Evolutionary conservation across 441 rosid species (phyloP), one percentile per base, ranked within the genome.

Genomic region (Populus hybrid): DNA sequence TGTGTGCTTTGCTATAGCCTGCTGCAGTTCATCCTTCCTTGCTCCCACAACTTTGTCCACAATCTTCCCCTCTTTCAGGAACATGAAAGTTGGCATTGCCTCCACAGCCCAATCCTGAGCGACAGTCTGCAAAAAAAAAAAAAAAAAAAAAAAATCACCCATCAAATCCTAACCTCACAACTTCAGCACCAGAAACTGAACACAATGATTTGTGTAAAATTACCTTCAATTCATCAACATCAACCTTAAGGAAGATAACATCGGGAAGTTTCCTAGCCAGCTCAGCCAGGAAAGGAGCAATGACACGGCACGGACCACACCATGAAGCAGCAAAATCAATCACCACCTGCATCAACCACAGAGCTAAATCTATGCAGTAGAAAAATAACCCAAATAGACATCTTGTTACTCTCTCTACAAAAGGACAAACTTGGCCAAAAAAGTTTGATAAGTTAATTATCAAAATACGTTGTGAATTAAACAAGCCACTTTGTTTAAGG

Each of bases 241-340:
- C 98, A 69, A 94, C 99, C 88, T 94, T 93, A 24, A 95, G 88
- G 84, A 94, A 95, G 75, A 81, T 75, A 59, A 87, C 97, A 72
- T 75, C 45, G 2, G 97, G 88, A 28, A 88, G 76, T 73, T 84
- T 90, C 93, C 87, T 94, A 40, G 99, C 97, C 79, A 94, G 82
- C 81, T 94, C 98, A 64, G 87, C 86, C 76, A 94, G 76, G 86
- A 90, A 84, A 29, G 97, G 97, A 28, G 97, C 79, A 12, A 95
- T 92, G 80, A 91, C 76, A 69, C 97, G 97, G 82, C 99, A 92
- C 23, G 99, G 97, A 74, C 93, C 95, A 12, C 97, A 93, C 99
- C 97, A 95, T 26, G 99, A 85, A 64, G 99, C 95, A 73, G 97
- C 89, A 83, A 94, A 95, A 89, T 90, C 97, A 75, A 92, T 88